A percentile compares a stretch with the other conserved stretches of the same genome.
phyloP scores from a whole-genome alignment of 1,284 basidiomycete species.

The Lentinus polychrous region DNA sequence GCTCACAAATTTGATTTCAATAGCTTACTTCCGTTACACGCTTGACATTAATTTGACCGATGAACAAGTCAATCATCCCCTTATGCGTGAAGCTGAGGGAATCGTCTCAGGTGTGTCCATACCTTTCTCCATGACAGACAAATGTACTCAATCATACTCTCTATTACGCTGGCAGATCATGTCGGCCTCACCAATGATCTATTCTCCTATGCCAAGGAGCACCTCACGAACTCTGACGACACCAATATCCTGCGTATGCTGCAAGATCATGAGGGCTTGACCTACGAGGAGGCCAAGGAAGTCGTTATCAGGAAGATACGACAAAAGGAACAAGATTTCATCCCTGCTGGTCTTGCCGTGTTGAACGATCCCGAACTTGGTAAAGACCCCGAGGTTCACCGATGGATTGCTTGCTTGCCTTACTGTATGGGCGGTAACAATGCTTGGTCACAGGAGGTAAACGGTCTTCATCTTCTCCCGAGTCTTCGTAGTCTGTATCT shows the following conservation, averaged over 20 bases:
- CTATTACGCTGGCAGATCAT: slow-evolving; percentile 5
- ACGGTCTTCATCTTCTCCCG: neutral
- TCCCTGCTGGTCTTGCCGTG: slow-evolving; percentile 6
- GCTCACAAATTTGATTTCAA: too few species aligned
- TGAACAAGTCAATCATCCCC: slow-evolving; percentile 8
- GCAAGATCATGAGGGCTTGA: slow-evolving; percentile 4
- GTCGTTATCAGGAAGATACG: slow-evolving; percentile 6
- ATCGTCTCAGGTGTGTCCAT: slow-evolving; percentile 6
- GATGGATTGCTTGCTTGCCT: slow-evolving; percentile 6
- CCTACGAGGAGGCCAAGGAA: slow-evolving; percentile 6
- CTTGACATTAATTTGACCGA: slow-evolving; percentile 8
- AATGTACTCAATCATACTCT: too few species aligned
- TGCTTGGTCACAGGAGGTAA: slow-evolving; percentile 8
- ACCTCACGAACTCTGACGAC: slow-evolving; percentile 7
- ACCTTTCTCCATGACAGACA: neutral
- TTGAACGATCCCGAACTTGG: slow-evolving; percentile 5
- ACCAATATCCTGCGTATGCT: slow-evolving; percentile 8
- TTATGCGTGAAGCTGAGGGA: slow-evolving; percentile 8
- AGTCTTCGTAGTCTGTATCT: too few species aligned
- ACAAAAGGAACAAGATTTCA: slow-evolving; percentile 9
- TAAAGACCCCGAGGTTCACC: slow-evolving; percentile 6
- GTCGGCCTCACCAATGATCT: slow-evolving; percentile 7
- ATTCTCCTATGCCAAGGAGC: slow-evolving; percentile 8
- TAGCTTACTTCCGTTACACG: slow-evolving; percentile 6
- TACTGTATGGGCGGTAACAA: slow-evolving; percentile 8